These are phyloP conservation scores for Agaricus subrufescens DNA, from an alignment of 768 basidiomycete species.

Conservation along the genomic window DNA sequence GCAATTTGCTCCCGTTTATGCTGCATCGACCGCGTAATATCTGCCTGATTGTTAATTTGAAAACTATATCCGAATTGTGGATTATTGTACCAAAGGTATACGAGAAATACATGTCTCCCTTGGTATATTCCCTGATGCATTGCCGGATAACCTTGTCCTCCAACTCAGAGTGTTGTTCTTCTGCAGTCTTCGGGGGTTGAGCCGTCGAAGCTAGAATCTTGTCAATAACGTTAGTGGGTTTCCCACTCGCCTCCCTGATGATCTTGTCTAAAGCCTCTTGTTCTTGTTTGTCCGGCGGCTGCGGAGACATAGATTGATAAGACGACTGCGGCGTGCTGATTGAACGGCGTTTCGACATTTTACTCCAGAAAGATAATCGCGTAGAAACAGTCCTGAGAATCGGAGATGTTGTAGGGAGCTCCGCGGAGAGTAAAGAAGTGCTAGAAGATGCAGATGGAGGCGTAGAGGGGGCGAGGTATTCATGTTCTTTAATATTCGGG, in stretches of 20 bases:
- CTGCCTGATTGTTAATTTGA: conserved; percentile 28
- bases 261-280: conserved; percentile 36
- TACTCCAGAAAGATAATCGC: conserved; percentile 74
- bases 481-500: conserved; percentile 23
- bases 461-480: conserved; percentile 26
- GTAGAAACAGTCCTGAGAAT: conserved; percentile 60
- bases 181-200: conserved; percentile 53
- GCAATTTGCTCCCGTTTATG: conserved; percentile 67
- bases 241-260: conserved; percentile 39
- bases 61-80: neutral
- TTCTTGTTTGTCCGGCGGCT: conserved; percentile 23
- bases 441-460: conserved; percentile 43
- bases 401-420: conserved; percentile 40
- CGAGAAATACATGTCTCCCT: conserved; percentile 88
- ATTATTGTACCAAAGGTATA: conserved; percentile 71
- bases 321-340: conserved; percentile 10
- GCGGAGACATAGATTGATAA: conserved; percentile 18
- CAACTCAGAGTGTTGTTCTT: conserved; percentile 70
- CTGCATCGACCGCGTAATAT: conserved; percentile 79
- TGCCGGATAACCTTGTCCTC: conserved; percentile 83
- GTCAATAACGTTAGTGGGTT: conserved; percentile 49
- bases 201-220: conserved; percentile 57
- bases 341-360: conserved; percentile 44
- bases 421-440: conserved; percentile 52
- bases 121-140: conserved; percentile 69